A percentile compares a stretch with the other conserved stretches of the same genome.
These are phyloP conservation scores for Neoscytalidium dimidiatum DNA, from an alignment of 2,329 filamentous ascomycete species.

Conservation along the genomic window DNA sequence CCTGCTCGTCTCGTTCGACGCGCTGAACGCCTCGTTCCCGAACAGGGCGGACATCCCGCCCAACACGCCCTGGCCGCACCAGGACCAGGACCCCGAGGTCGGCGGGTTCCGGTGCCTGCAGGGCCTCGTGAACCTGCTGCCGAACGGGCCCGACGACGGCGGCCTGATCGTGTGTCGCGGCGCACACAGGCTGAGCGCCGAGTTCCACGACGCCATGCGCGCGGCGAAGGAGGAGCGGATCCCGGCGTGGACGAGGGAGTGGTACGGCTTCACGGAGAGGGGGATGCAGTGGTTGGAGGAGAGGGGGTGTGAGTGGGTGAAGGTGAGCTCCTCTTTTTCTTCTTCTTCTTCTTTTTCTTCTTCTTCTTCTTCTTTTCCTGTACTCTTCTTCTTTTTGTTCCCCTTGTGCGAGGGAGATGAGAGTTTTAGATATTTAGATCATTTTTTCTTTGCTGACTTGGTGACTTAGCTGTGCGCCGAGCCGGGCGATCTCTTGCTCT, in stretches of 20 bases:
- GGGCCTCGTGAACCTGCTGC: conserved; percentile 48
- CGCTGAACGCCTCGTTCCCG: conserved; percentile 46
- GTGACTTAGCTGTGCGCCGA: conserved; percentile 34
- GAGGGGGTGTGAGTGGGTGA: conserved; percentile 40
- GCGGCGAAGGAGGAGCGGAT: conserved; percentile 27
- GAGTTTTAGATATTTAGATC: no score
- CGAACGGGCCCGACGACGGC: conserved; percentile 49
- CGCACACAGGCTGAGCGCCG: conserved; percentile 42
- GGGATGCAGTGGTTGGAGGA: conserved; percentile 47
- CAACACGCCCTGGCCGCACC: conserved; percentile 48
- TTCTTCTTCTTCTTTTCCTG: no score
- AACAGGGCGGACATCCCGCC: conserved; percentile 37
- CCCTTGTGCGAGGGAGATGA: no score
- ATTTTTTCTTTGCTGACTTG: not conserved
- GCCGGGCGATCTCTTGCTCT: conserved; percentile 47
- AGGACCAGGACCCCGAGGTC: conserved; percentile 44
- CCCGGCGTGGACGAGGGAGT: conserved; percentile 38
- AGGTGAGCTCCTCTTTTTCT: conserved; percentile 22
- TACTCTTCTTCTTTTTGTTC: no score
- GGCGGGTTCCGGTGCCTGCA: conserved; percentile 47
- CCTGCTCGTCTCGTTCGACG: conserved; percentile 34
- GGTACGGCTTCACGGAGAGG: conserved; percentile 45
- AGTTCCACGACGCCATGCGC: conserved; percentile 24
- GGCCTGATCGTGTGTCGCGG: conserved; percentile 50
- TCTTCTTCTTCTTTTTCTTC: not conserved